These are phyloP conservation scores for Penicillium hesseltinei DNA, from an alignment of 2,329 filamentous ascomycete species.

Conservation along the genomic window DNA sequence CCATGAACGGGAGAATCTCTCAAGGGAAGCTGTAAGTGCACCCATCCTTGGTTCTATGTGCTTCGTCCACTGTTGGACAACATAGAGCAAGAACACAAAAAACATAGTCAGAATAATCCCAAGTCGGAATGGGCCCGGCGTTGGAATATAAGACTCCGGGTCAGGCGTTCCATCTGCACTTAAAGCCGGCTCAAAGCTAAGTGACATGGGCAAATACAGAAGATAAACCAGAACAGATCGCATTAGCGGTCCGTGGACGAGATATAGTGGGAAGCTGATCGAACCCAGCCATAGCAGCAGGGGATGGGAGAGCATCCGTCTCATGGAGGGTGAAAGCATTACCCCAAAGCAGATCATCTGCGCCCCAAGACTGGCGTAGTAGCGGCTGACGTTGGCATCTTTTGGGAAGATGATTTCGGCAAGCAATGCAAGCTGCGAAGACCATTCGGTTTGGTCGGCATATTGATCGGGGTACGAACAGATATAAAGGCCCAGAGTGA, in stretches of 20 bases:
- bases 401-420: slow-evolving; percentile 26
- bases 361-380: slow-evolving; percentile 52
- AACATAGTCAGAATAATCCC: slow-evolving; percentile 45
- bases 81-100: slow-evolving; percentile 49
- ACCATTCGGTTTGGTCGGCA: slow-evolving; percentile 56
- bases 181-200: slow-evolving; percentile 16
- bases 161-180: slow-evolving; percentile 27
- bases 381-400: slow-evolving; percentile 51
- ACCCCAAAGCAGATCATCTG: slow-evolving; percentile 52
- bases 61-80: slow-evolving; percentile 52
- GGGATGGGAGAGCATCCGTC: slow-evolving; percentile 54
- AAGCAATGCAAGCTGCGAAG: slow-evolving; percentile 29
- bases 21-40: slow-evolving; percentile 25
- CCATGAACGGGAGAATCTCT: slow-evolving; percentile 25
- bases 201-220: slow-evolving; percentile 49
- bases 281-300: slow-evolving; percentile 62
- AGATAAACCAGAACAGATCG: slow-evolving; percentile 61
- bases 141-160: slow-evolving; percentile 32
- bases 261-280: slow-evolving; percentile 64
- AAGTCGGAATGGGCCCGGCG: slow-evolving; percentile 41
- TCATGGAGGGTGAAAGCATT: slow-evolving; percentile 53
- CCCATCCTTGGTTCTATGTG: slow-evolving; percentile 55
- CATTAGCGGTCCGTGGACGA: slow-evolving; percentile 62
- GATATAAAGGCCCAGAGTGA: slow-evolving; percentile 55
- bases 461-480: slow-evolving; percentile 61